Conservation (phyloP, 148 eudicot genomes). For the Nyssa sinensis region DNA sequence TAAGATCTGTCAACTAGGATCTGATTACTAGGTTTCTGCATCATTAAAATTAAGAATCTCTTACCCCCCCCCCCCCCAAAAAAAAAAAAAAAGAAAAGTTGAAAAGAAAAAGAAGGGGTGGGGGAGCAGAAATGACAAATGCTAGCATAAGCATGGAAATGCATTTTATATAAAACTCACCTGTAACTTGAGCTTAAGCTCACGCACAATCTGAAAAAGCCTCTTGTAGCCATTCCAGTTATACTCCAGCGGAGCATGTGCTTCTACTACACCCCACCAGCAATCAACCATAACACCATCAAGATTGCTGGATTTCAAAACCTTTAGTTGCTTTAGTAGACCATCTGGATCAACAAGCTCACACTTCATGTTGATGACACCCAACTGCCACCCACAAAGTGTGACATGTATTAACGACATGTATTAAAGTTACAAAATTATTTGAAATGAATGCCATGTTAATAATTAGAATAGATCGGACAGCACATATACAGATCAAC, state of each 20-base stretch:
- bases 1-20: not conserved
- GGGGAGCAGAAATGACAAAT: not conserved
- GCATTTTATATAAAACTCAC: constrained; percentile 34
- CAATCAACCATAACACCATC: constrained; percentile 87
- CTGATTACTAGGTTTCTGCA: not conserved
- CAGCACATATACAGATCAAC: not conserved
- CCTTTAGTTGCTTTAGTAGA: constrained; percentile 63
- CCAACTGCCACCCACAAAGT: constrained; percentile 56
- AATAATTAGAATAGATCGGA: not conserved
- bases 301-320: constrained; percentile 63
- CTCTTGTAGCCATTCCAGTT: constrained; percentile 89
- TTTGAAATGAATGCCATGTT: not conserved
- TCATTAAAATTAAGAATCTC: not conserved
- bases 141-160: not conserved
- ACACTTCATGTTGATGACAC: constrained; percentile 82
- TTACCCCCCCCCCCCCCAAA: not conserved
- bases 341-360: constrained; percentile 84
- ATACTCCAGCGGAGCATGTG: constrained; percentile 85
- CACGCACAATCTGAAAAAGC: constrained; percentile 76
- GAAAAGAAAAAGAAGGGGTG: too few species aligned
- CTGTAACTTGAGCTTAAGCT: constrained; percentile 75
- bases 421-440: not conserved
- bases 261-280: constrained; percentile 99
- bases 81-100: too few species aligned
- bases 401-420: not conserved